These are phyloP conservation scores for Ogataea chonburiensis DNA, from an alignment of 805 yeast genomes.

Conservation along the genomic window DNA sequence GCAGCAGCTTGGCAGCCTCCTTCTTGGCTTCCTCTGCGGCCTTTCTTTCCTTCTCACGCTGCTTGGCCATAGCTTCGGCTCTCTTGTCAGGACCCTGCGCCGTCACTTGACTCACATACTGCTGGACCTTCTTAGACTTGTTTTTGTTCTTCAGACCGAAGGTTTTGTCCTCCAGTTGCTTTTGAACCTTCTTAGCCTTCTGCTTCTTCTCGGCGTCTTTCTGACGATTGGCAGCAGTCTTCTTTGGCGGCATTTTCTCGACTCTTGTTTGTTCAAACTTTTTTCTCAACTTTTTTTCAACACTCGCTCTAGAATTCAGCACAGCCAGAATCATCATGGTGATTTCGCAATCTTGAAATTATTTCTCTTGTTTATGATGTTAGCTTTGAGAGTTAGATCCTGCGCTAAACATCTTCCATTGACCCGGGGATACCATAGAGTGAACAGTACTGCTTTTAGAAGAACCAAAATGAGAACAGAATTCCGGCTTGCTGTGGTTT, in stretches of 20 bases:
- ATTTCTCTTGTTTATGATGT: slow-evolving; percentile 15
- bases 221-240: slow-evolving; percentile 49
- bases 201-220: slow-evolving; percentile 62
- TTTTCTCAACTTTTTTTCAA: slow-evolving; percentile 7
- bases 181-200: slow-evolving; percentile 55
- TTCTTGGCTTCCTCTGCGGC: slow-evolving; percentile 87
- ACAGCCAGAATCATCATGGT: slow-evolving; percentile 17
- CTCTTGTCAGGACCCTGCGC: slow-evolving; percentile 52
- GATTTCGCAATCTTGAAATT: slow-evolving; percentile 13
- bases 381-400: slow-evolving; percentile 18
- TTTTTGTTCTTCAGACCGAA: slow-evolving; percentile 96
- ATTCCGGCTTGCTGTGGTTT: slow-evolving; percentile 31
- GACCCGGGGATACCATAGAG: slow-evolving; percentile 6
- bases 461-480: slow-evolving; percentile 30
- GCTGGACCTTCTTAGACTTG: slow-evolving; percentile 88
- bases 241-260: slow-evolving; percentile 74
- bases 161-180: slow-evolving; percentile 78
- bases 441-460: not conserved
- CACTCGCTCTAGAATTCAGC: not conserved
- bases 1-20: slow-evolving; percentile 80
- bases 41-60: slow-evolving; percentile 82
- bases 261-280: slow-evolving; percentile 11
- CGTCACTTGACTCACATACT: slow-evolving; percentile 65
- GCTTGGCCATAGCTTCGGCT: slow-evolving; percentile 52
- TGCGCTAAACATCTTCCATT: slow-evolving; percentile 11